Base-by-base conservation (phyloP, 2,329 filamentous ascomycete species). In the Blumeria graminis region DNA sequence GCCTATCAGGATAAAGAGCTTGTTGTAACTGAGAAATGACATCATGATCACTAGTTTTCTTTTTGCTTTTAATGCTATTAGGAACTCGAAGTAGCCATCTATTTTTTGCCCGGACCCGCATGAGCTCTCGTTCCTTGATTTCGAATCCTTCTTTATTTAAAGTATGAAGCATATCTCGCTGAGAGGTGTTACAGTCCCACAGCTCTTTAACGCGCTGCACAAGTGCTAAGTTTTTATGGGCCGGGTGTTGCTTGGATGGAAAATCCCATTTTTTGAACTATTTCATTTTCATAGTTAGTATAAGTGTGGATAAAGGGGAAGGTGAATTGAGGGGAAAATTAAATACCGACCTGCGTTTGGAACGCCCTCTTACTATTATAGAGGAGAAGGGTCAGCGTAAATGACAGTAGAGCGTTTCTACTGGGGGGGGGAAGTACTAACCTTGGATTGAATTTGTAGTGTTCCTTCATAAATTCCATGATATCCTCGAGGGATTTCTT, bases 161-260 rank as follows among this genome's bases (percentile, higher is more conserved):
- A 33, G 78, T 76, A 32, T 74, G 72, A 57, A 88, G 71, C 78
- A 92, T 92, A 61, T 88, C 81, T 58, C 76, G 76, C 67, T 88
- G 84, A 16, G 72, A 74, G 13, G 78, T 73, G 64, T 90, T 92
- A 62, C 71, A 73, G 66, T 86, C 81, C 86, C 86, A 92, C 63
- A 92, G 72, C 68, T 89, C 77, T 64, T 80, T 81, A 59, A 90
- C 75, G 34, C 86, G 78, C 16, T 74, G 75, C 43, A 85, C 77
- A 7, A 90, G 75, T 28, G 71, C 71, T 13, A 74, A 71, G 65
- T 87, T 82, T 64, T 83, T 84, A 65, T 87, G 78, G 1, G 81
- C 80, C 0, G 80, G 80, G 58, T 81, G 80, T 62, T 84, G 80
- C 66, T 86, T 86, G 57, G 75, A 77, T 13, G 85, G 84, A 62